A percentile compares a stretch with the other conserved stretches of the same genome.
phyloP scores from a whole-genome alignment of 2,329 filamentous ascomycete species.

The Aspergillus texensis region DNA sequence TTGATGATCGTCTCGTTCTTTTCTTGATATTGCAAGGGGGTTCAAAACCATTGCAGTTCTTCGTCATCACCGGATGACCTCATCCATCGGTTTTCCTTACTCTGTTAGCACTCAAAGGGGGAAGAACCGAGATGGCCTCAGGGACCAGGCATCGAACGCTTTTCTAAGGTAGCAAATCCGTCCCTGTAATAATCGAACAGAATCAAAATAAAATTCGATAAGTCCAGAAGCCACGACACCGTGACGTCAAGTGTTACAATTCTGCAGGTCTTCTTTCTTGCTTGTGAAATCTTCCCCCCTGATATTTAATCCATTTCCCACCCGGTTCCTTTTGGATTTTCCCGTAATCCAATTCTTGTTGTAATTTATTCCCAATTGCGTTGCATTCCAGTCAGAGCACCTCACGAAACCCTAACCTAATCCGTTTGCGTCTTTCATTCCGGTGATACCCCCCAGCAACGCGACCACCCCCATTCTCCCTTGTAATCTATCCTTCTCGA shows the following conservation, averaged over 20 bases:
- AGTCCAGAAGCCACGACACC: slow-evolving; percentile 8
- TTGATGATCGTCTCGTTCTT: neutral
- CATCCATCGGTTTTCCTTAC: neutral
- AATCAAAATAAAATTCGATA: neutral
- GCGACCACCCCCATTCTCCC: slow-evolving; percentile 4
- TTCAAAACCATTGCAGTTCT: too few species aligned
- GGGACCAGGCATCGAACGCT: neutral
- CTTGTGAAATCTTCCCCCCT: too few species aligned
- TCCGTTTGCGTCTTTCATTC: slow-evolving; percentile 19
- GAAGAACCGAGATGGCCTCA: neutral
- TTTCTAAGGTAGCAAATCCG: neutral
- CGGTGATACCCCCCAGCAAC: slow-evolving; percentile 25
- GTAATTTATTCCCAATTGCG: neutral
- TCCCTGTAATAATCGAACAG: neutral
- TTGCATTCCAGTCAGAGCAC: neutral
- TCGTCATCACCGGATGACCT: neutral
- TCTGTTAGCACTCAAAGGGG: neutral
- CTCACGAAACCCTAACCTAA: slow-evolving; percentile 6
- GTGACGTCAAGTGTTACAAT: slow-evolving; percentile 11
- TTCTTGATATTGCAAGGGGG: too few species aligned
- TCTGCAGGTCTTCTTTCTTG: too few species aligned
- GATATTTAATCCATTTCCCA: neutral
- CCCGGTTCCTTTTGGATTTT: neutral
- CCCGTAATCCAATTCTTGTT: neutral
- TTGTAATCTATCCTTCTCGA: neutral